Conservation (phyloP, 73 alveolate genomes). For the Uronychia setigera region DNA sequence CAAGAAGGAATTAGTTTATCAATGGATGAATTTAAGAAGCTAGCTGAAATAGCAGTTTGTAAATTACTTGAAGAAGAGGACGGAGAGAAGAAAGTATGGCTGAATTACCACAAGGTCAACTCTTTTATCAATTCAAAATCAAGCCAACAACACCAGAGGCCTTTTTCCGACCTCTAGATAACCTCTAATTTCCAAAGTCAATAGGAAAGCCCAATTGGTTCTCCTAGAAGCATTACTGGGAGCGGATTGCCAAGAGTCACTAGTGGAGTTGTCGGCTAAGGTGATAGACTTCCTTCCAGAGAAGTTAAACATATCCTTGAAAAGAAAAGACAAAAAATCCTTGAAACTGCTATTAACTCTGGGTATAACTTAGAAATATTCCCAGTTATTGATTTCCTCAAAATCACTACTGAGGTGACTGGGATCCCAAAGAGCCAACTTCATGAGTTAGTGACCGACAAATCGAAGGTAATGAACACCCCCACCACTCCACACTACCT, state of each 20-base stretch:
- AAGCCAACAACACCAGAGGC: no score
- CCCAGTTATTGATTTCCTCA: background rate
- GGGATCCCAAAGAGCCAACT: background rate
- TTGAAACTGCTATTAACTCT: background rate
- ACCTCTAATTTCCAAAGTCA: no score
- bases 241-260: no score
- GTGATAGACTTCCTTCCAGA: background rate
- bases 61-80: background rate
- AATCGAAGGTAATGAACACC: background rate
- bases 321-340: background rate
- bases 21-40: background rate
- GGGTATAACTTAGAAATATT: background rate
- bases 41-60: background rate
- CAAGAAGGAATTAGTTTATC: background rate
- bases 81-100: background rate
- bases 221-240: no score
- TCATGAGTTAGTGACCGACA: background rate
- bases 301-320: background rate
- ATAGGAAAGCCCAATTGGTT: no score
- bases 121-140: no score
- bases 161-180: no score
- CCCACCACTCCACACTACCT: constrained; percentile 2
- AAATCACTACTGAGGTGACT: background rate
- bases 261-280: no score
- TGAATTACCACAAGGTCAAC: background rate